These are phyloP conservation scores for Nyssa sinensis DNA, from an alignment of 148 eudicot genomes.

Conservation along the genomic window DNA sequence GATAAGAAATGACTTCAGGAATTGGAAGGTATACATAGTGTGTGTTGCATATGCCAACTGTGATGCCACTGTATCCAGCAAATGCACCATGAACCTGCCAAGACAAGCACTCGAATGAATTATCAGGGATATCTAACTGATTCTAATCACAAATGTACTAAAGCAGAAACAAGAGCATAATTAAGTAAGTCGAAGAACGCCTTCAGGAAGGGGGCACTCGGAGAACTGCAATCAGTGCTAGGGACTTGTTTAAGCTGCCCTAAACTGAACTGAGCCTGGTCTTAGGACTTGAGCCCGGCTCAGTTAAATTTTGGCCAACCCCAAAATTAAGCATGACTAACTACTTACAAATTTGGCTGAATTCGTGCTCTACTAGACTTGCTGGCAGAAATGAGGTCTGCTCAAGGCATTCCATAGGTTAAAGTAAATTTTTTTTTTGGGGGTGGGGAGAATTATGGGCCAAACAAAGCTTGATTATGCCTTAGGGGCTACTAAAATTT, in stretches of 20 bases:
- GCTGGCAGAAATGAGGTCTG: not conserved
- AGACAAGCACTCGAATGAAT: constrained; percentile 11
- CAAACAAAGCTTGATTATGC: not conserved
- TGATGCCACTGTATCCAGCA: constrained; percentile 96
- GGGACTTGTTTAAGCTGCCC: not conserved
- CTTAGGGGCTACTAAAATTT: not conserved
- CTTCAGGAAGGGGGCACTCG: not conserved
- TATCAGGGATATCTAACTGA: not conserved
- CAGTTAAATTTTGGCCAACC: not conserved
- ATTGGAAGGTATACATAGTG: constrained; percentile 97
- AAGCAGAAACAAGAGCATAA: not conserved
- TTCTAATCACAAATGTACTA: not conserved
- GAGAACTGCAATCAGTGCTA: not conserved
- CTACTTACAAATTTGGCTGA: not conserved
- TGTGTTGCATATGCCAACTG: constrained; percentile 94
- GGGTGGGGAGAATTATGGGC: no score
- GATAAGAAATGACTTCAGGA: constrained; percentile 87
- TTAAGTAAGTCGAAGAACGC: not conserved
- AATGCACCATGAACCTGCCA: constrained; percentile 99
- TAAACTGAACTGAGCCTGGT: not conserved
- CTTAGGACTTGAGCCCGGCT: not conserved
- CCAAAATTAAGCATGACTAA: not conserved
- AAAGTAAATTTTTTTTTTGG: no score
- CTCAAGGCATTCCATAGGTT: not conserved
- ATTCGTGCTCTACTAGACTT: not conserved